These are phyloP conservation scores for Penicillium olsonii DNA, from an alignment of 2,329 filamentous ascomycete genomes.

Conservation along the genomic window DNA sequence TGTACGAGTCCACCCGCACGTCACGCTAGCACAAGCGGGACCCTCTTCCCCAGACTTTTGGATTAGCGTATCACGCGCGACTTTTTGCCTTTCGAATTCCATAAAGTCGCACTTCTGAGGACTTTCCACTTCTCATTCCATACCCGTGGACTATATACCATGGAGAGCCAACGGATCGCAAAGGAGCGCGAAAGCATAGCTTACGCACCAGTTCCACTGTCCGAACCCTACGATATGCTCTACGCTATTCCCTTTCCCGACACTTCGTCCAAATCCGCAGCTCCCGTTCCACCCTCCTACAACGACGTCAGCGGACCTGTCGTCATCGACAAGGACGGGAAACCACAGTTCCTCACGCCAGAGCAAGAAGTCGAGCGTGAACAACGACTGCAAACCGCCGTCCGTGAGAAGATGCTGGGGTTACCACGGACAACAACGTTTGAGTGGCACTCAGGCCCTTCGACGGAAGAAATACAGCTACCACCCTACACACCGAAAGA, in stretches of 20 bases:
- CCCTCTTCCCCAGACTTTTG: not conserved
- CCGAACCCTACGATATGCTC: not conserved
- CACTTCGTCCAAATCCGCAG: not conserved
- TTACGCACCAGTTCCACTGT: not conserved
- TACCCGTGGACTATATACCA: too few species aligned
- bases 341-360: constrained; percentile 27
- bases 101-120: not conserved
- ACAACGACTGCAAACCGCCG: constrained; percentile 18
- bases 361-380: constrained; percentile 26
- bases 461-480: constrained; percentile 3
- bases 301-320: constrained; percentile 30
- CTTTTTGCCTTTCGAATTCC: not conserved
- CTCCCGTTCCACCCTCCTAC: constrained; percentile 19
- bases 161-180: not conserved
- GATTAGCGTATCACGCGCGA: not conserved
- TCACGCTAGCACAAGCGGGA: constrained; percentile 3
- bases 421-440: constrained; percentile 24
- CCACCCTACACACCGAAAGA: constrained; percentile 6
- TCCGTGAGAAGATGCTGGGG: constrained; percentile 29
- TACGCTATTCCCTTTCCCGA: not conserved
- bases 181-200: not conserved
- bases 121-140: not conserved
- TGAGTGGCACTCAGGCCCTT: constrained; percentile 5
- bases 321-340: constrained; percentile 25
- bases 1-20: too few species aligned